These are phyloP conservation scores for Xylaria intraflava DNA, from an alignment of 495 filamentous ascomycete genomes.

Conservation along the genomic window DNA sequence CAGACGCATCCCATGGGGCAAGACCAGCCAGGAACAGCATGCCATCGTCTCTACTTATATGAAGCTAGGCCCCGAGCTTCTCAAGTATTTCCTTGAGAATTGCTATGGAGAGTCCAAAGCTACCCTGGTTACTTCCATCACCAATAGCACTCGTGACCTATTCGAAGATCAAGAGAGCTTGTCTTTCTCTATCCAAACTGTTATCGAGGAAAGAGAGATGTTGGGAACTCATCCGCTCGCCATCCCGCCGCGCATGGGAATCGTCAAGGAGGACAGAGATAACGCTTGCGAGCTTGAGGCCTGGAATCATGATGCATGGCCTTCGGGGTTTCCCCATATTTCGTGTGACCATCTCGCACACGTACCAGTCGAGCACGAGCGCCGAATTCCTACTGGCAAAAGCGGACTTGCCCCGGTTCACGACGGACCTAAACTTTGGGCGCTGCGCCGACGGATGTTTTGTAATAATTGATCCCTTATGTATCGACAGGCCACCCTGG, in stretches of 20 bases:
- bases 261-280: conserved; percentile 14
- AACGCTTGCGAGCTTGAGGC: not conserved
- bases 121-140: conserved; percentile 18
- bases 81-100: conserved; percentile 28
- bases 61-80: conserved; percentile 32
- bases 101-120: conserved; percentile 25
- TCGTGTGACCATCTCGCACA: conserved; percentile 1
- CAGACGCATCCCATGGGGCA: conserved; percentile 34
- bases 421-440: no score
- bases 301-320: conserved; percentile 10
- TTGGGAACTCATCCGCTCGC: not conserved
- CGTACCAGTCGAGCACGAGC: conserved; percentile 1
- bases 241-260: conserved; percentile 14
- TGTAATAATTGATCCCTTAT: no score
- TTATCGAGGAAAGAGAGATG: conserved; percentile 15
- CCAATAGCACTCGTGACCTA: conserved; percentile 15
- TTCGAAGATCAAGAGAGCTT: conserved; percentile 19
- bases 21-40: conserved; percentile 20
- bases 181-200: conserved; percentile 13
- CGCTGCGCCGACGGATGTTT: no score
- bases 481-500: no score
- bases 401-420: conserved; percentile 3
- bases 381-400: conserved; percentile 3
- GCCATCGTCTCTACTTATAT: conserved; percentile 30
- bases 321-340: conserved; percentile 6